A percentile compares a stretch with the other conserved stretches of the same genome.
These are phyloP conservation scores for Candida sp. DNA, from an alignment of 1,139 yeast genomes.

Conservation along the genomic window DNA sequence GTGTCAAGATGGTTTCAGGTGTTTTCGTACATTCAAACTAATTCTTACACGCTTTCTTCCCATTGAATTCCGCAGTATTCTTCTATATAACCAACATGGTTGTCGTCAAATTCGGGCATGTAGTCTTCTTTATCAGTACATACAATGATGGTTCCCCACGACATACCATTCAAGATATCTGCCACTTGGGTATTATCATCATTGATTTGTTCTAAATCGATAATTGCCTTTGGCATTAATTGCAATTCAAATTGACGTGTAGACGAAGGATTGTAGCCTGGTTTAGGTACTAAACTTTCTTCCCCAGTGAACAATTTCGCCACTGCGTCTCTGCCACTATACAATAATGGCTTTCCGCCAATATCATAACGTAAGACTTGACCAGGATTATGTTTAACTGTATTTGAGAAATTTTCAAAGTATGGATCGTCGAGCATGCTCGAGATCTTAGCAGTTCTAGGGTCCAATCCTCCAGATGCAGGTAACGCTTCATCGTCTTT, in stretches of 20 bases:
- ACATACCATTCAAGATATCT: constrained; percentile 74
- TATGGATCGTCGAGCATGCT: constrained; percentile 67
- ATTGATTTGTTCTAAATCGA: constrained; percentile 61
- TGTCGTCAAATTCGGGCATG: constrained; percentile 54
- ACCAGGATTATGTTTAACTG: constrained; percentile 74
- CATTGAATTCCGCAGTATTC: constrained; percentile 97
- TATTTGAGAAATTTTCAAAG: constrained; percentile 74
- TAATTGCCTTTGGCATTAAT: constrained; percentile 89
- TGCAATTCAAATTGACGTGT: constrained; percentile 77
- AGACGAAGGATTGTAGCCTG: constrained; percentile 61
- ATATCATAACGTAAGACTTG: constrained; percentile 84
- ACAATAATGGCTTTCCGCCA: constrained; percentile 71
- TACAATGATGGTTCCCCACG: constrained; percentile 93
- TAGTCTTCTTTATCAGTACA: constrained; percentile 78
- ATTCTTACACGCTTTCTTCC: constrained; percentile 56
- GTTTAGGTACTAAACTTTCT: constrained; percentile 41
- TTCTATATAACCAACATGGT: constrained; percentile 78
- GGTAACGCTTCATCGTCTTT: constrained; percentile 20
- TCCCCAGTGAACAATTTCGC: constrained; percentile 36
- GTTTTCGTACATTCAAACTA: not conserved
- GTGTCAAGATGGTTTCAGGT: not conserved
- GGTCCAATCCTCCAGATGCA: constrained; percentile 18
- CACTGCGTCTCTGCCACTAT: constrained; percentile 59
- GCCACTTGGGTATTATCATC: constrained; percentile 30
- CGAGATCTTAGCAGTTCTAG: constrained; percentile 42